These are phyloP conservation scores for Agaricus blazei DNA, from an alignment of 768 basidiomycete species.

Conservation along the genomic window DNA sequence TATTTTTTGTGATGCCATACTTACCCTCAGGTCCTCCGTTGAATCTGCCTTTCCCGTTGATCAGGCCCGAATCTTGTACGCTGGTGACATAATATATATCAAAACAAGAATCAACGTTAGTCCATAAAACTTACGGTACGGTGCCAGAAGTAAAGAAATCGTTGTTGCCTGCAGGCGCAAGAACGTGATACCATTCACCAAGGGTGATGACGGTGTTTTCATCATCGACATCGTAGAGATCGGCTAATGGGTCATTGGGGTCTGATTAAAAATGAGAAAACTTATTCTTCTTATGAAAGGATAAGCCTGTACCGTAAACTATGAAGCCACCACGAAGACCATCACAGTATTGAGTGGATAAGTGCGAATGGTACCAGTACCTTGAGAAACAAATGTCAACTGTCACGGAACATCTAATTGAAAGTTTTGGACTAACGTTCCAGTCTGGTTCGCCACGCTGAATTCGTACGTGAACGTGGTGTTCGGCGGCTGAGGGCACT, in stretches of 20 bases:
- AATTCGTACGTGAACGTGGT: slow-evolving; percentile 15
- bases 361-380: slow-evolving; percentile 16
- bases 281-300: neutral
- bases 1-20: neutral
- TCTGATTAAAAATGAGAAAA: slow-evolving; percentile 14
- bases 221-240: slow-evolving; percentile 27
- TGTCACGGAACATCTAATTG: neutral
- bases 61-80: slow-evolving; percentile 6
- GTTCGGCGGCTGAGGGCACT: slow-evolving; percentile 15
- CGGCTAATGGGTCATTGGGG: slow-evolving; percentile 22
- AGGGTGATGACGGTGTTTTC: slow-evolving; percentile 26
- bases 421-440: slow-evolving; percentile 9
- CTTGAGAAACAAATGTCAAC: neutral
- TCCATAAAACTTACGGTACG: slow-evolving; percentile 4
- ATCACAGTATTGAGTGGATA: slow-evolving; percentile 19
- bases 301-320: slow-evolving; percentile 20
- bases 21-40: slow-evolving; percentile 9
- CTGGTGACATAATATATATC: neutral
- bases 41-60: slow-evolving; percentile 13
- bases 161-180: neutral
- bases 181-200: slow-evolving; percentile 8
- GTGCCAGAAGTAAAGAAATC: slow-evolving; percentile 2
- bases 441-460: neutral
- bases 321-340: slow-evolving; percentile 21
- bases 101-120: neutral